phyloP scores from a whole-genome alignment of 2,329 filamentous ascomycete genomes.

The Diplodia seriata region DNA sequence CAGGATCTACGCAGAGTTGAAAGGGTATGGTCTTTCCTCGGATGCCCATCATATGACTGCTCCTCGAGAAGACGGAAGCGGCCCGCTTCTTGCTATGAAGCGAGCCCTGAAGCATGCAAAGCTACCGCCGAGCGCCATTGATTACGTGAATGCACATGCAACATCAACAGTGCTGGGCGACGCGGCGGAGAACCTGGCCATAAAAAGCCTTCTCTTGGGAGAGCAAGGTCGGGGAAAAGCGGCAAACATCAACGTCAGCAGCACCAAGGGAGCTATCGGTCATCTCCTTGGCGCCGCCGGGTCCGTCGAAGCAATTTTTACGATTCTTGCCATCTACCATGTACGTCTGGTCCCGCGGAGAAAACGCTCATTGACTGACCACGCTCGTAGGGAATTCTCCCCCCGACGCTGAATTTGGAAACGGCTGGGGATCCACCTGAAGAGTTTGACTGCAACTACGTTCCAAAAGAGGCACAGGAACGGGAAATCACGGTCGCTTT shows the following conservation, averaged over 20 bases:
- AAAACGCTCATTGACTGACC: conserved; percentile 33
- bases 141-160: conserved; percentile 96
- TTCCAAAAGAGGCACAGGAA: conserved; percentile 74
- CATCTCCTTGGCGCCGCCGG: conserved; percentile 92
- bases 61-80: conserved; percentile 80
- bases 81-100: conserved; percentile 85
- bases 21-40: conserved; percentile 86
- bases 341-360: conserved; percentile 58
- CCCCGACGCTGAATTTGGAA: conserved; percentile 84
- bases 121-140: conserved; percentile 72
- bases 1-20: conserved; percentile 84
- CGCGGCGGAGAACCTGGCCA: conserved; percentile 83
- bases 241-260: conserved; percentile 78
- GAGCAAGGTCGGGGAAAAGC: conserved; percentile 69
- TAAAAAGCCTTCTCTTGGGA: conserved; percentile 77
- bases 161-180: conserved; percentile 89
- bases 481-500: conserved; percentile 68
- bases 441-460: conserved; percentile 83
- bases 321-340: conserved; percentile 77
- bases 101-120: conserved; percentile 76
- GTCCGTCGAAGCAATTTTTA: conserved; percentile 87
- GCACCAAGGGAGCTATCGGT: conserved; percentile 91
- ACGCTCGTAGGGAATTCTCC: conserved; percentile 70
- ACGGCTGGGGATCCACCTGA: conserved; percentile 64
- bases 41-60: conserved; percentile 96